A percentile compares a stretch with the other conserved stretches of the same genome.
Evolutionary conservation across 1,284 basidiomycete species (phyloP).

Genomic region (Pyrrhoderma noxium): DNA sequence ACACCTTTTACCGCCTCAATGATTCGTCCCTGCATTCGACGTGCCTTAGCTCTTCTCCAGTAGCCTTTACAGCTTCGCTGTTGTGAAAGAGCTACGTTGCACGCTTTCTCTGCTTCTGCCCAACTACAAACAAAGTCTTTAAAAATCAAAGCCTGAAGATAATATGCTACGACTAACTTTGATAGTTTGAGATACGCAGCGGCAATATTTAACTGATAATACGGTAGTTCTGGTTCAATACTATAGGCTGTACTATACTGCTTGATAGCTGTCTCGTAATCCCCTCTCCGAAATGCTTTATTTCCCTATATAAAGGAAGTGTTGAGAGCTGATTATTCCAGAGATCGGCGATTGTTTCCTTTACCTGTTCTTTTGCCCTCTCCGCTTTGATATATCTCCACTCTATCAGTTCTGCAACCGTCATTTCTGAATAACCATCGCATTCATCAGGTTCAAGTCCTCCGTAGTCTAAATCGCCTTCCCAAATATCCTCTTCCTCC

Average conservation of each 20-base stretch:
- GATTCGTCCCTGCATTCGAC: constrained; percentile 45
- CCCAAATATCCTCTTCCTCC: constrained; percentile 68
- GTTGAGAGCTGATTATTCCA: constrained; percentile 6
- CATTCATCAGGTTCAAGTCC: constrained; percentile 43
- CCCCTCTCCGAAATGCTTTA: constrained; percentile 50
- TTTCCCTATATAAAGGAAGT: constrained; percentile 44
- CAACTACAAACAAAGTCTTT: constrained; percentile 34
- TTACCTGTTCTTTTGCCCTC: constrained; percentile 56
- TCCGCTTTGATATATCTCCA: constrained; percentile 61
- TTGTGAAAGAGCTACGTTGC: constrained; percentile 50
- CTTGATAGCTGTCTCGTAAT: constrained; percentile 45
- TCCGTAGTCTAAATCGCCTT: constrained; percentile 55
- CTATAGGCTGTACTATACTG: constrained; percentile 50
- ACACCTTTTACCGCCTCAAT: constrained; percentile 59
- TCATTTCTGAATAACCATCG: constrained; percentile 45
- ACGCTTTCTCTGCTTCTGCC: constrained; percentile 61
- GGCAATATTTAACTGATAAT: constrained; percentile 65
- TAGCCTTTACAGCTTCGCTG: constrained; percentile 60
- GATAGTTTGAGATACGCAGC: constrained; percentile 59
- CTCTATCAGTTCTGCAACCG: constrained; percentile 62
- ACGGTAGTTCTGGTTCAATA: constrained; percentile 61
- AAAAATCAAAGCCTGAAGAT: neutral
- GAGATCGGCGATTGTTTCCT: constrained; percentile 13
- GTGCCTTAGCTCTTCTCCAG: constrained; percentile 56
- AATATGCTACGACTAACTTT: constrained; percentile 38